phyloP scores from a whole-genome alignment of 495 filamentous ascomycete genomes.

The Penicillium waksmanii region DNA sequence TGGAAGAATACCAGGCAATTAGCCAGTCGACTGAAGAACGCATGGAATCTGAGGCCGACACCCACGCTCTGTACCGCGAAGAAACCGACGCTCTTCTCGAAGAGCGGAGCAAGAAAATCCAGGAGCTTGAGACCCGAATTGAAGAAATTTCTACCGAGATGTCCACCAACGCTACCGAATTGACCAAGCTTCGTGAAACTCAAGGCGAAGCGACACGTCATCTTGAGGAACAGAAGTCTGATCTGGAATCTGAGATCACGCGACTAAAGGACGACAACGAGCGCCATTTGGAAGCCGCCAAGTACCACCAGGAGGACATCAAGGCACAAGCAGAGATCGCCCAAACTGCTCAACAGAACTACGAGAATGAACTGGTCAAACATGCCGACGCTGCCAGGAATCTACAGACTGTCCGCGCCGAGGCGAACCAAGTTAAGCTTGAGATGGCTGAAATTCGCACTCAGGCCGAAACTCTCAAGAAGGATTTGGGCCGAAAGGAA shows the following conservation, averaged over 20 bases:
- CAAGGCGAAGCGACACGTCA: constrained; percentile 73
- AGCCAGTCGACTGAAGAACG: constrained; percentile 88
- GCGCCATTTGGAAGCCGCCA: constrained; percentile 71
- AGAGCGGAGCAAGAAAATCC: constrained; percentile 75
- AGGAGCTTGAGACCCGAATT: constrained; percentile 77
- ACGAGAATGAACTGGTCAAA: constrained; percentile 90
- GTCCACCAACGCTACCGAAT: constrained; percentile 73
- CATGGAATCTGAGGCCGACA: constrained; percentile 74
- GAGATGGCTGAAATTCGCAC: constrained; percentile 70
- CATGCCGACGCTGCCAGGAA: constrained; percentile 90
- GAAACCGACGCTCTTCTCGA: constrained; percentile 75
- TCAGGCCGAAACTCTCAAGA: constrained; percentile 80
- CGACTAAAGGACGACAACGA: constrained; percentile 86
- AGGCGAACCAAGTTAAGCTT: constrained; percentile 80
- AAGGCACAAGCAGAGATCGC: constrained; percentile 93
- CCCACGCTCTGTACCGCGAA: constrained; percentile 81
- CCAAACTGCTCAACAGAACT: constrained; percentile 88
- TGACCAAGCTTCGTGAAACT: constrained; percentile 74
- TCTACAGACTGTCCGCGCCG: constrained; percentile 73
- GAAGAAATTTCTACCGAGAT: constrained; percentile 84
- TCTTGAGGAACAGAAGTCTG: constrained; percentile 77
- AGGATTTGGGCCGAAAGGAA: constrained; percentile 76
- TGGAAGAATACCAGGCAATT: constrained; percentile 88
- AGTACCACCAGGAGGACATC: constrained; percentile 85
- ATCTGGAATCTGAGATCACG: constrained; percentile 73